phyloP scores from a whole-genome alignment of 805 yeast genomes.

The Isabelozyma gotoi region DNA sequence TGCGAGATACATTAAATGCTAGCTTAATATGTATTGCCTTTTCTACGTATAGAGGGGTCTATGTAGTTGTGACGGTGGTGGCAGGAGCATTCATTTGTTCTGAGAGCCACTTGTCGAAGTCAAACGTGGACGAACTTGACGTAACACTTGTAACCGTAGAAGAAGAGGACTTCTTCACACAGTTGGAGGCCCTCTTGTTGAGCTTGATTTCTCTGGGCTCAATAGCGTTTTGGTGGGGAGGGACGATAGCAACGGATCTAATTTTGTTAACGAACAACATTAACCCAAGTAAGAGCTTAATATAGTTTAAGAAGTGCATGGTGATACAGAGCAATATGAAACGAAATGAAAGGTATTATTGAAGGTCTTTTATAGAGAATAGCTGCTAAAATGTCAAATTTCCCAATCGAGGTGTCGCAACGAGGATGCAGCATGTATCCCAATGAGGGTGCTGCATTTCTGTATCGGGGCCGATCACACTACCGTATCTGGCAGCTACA shows the following conservation, averaged over 20 bases:
- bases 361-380: neutral
- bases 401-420: neutral
- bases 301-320: too few relatives aligned
- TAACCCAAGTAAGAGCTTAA: neutral
- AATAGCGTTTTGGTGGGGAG: neutral
- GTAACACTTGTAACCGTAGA: neutral
- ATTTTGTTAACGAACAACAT: neutral
- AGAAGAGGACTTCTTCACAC: neutral
- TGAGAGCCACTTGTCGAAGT: neutral
- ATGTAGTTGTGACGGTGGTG: neutral
- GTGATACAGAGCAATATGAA: too few relatives aligned
- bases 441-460: neutral
- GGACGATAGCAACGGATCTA: neutral
- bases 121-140: neutral
- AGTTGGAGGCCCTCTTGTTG: neutral
- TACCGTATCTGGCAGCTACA: neutral
- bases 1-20: too few relatives aligned
- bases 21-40: too few relatives aligned
- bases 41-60: neutral
- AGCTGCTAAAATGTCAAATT: neutral
- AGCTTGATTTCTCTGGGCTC: neutral
- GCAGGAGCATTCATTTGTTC: conserved; percentile 2
- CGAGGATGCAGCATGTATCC: neutral
- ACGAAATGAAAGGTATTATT: too few relatives aligned
- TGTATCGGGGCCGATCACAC: too few relatives aligned